Percentiles rank a stretch among this genome's conserved stretches.
Evolutionary conservation across 345 rosid genomes (phyloP).

Genomic region (Turritis glabra): DNA sequence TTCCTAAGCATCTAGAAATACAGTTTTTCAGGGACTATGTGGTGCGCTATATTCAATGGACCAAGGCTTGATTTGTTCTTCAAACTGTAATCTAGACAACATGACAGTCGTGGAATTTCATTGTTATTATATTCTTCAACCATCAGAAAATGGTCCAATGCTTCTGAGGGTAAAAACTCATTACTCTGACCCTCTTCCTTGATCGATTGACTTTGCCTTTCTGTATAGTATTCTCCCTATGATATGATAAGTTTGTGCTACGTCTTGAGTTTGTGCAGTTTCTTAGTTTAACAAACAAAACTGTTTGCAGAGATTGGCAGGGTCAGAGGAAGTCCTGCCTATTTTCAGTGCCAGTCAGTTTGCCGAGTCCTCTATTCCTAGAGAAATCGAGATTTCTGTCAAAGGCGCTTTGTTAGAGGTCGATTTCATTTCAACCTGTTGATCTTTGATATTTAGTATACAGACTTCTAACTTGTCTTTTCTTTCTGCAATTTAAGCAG

Average conservation of each 20-base stretch:
- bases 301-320: slow-evolving; percentile 73
- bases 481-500: slow-evolving; percentile 40
- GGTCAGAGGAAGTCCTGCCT: slow-evolving; percentile 75
- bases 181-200: slow-evolving; percentile 8
- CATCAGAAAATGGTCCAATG: slow-evolving; percentile 86
- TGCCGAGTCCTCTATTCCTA: slow-evolving; percentile 48
- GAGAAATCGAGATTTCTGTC: slow-evolving; percentile 61
- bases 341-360: slow-evolving; percentile 48
- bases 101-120: slow-evolving; percentile 54
- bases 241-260: not conserved
- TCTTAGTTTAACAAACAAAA: slow-evolving; percentile 26
- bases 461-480: not conserved
- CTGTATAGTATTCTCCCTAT: not conserved
- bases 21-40: slow-evolving; percentile 88
- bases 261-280: slow-evolving; percentile 15
- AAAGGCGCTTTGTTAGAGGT: slow-evolving; percentile 62
- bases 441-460: not conserved
- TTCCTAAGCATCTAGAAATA: slow-evolving; percentile 29
- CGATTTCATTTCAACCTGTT: not conserved
- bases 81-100: slow-evolving; percentile 65
- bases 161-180: slow-evolving; percentile 70
- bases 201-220: not conserved
- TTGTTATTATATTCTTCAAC: slow-evolving; percentile 84
- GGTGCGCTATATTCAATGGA: slow-evolving; percentile 66
- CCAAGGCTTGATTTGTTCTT: slow-evolving; percentile 76